These are phyloP conservation scores for Ogataea methylovora DNA, from an alignment of 805 yeast species.

Conservation along the genomic window DNA sequence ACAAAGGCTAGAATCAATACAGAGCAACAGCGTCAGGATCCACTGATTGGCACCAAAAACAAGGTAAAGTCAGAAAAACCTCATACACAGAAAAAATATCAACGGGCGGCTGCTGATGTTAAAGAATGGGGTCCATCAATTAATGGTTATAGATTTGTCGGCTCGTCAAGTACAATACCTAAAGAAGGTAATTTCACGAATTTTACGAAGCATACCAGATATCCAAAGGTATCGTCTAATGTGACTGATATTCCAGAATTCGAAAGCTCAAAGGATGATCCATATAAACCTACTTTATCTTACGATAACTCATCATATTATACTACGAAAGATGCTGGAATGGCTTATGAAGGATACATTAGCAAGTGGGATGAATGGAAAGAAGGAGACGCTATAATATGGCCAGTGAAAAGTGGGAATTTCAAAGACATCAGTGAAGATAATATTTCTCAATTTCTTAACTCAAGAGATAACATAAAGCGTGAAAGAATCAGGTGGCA, in stretches of 20 bases:
- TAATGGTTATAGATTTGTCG: conserved; percentile 37
- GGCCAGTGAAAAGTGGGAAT: conserved; percentile 12
- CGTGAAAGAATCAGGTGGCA: conserved; percentile 61
- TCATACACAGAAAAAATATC: too few species aligned
- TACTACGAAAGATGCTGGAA: neutral
- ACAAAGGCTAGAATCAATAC: too few species aligned
- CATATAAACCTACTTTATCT: conserved; percentile 8
- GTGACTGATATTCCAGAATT: too few species aligned
- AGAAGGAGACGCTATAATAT: conserved; percentile 7
- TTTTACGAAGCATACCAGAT: conserved; percentile 5
- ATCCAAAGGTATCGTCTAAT: too few species aligned
- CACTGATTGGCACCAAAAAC: too few species aligned
- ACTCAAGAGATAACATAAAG: conserved; percentile 21
- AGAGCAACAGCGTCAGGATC: too few species aligned
- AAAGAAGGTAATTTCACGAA: too few species aligned
- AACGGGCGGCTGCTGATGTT: too few species aligned
- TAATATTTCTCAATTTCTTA: conserved; percentile 11
- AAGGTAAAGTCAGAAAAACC: too few species aligned
- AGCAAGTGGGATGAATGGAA: conserved; percentile 18
- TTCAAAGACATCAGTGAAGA: conserved; percentile 8
- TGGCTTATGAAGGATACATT: conserved; percentile 15
- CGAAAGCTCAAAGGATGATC: conserved; percentile 11
- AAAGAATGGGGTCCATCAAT: conserved; percentile 31
- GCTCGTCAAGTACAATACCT: conserved; percentile 17
- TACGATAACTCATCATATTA: neutral